Base-by-base conservation (phyloP, 306 rosid species). In the Trifolium fragiferum region DNA sequence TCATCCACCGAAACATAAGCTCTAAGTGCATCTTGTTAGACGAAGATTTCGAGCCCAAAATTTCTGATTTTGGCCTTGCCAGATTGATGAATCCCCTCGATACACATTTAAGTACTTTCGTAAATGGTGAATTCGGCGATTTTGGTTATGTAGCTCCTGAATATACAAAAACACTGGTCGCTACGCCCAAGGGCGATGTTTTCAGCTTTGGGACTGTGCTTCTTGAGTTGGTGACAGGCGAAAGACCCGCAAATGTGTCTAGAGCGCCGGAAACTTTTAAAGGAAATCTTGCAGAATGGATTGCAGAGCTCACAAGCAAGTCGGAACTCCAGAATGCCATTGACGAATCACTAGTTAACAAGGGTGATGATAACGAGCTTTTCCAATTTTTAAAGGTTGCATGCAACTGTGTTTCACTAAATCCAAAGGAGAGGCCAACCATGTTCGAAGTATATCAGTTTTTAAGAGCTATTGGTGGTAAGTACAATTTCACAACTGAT, bases 381-480 rank as follows among this genome's bases (percentile, higher is more conserved):
- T 87, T 90, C 86, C 97, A 94, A 81, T 90, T 94, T 78, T 92
- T 94, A 20, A 94, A 92, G 87, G 89, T 91, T 20, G 96, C 93
- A 4, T 85, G 87, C 74, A 94, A 74, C 51, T 94, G 98, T 75
- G 95, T 94, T 62, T 46, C 40, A 7, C 66, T 74, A 69, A 78
- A 58, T 74, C 66, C 88, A 53, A 94, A 91, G 89, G 97, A 94
- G 84, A 90, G 98, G 79, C 96, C 98, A 2, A 86, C 97, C 20
- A 88, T 94, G 98, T 94, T 91, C 82, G 98, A 94, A 85, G 95
- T 94, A 7, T 92, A 90, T 85, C 98, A 94, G 76, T 82, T 94
- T 85, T 82, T 94, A 54, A 86, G 93, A 86, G 89, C 97, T 66
- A 84, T 94, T 40, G 98, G 98, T 10, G 78, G 75, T 57, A 82